These are phyloP conservation scores for Bacidia gigantensis DNA, from an alignment of 495 filamentous ascomycete species.

Conservation along the genomic window DNA sequence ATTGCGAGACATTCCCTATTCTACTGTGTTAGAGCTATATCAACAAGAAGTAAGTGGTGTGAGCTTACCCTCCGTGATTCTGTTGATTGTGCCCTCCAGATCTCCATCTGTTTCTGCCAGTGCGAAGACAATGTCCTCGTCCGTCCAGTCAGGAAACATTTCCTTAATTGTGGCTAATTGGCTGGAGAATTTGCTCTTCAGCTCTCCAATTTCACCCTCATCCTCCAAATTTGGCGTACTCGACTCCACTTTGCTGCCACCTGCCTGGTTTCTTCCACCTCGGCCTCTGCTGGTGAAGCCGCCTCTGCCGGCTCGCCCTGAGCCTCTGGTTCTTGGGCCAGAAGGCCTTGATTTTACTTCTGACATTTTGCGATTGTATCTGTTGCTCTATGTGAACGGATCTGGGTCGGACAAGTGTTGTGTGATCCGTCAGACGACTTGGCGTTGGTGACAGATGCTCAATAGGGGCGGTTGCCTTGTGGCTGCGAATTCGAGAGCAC, in stretches of 20 bases:
- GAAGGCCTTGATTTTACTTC: constrained; percentile 73
- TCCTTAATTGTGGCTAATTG: constrained; percentile 70
- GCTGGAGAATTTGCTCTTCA: constrained; percentile 73
- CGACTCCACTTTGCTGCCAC: constrained; percentile 43
- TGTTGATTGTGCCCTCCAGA: constrained; percentile 66
- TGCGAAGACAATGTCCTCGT: constrained; percentile 81
- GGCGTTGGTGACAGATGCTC: background rate
- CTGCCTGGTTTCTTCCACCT: constrained; percentile 51
- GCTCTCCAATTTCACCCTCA: constrained; percentile 76
- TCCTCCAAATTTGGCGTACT: constrained; percentile 51
- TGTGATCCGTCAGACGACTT: too few relatives aligned
- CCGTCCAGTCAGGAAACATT: constrained; percentile 83
- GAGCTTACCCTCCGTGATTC: constrained; percentile 73
- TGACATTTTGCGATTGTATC: constrained; percentile 50
- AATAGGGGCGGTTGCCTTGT: background rate
- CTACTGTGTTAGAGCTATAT: constrained; percentile 13
- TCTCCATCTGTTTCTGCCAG: constrained; percentile 87
- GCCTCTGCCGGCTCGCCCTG: constrained; percentile 69
- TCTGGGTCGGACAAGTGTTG: background rate
- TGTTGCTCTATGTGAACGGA: background rate
- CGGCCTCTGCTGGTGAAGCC: constrained; percentile 63
- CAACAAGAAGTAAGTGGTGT: background rate
- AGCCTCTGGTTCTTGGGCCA: constrained; percentile 67
- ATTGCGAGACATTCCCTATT: constrained; percentile 77
- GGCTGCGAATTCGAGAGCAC: background rate